These are phyloP conservation scores for Candida pini DNA, from an alignment of 805 yeast genomes.

Conservation along the genomic window DNA sequence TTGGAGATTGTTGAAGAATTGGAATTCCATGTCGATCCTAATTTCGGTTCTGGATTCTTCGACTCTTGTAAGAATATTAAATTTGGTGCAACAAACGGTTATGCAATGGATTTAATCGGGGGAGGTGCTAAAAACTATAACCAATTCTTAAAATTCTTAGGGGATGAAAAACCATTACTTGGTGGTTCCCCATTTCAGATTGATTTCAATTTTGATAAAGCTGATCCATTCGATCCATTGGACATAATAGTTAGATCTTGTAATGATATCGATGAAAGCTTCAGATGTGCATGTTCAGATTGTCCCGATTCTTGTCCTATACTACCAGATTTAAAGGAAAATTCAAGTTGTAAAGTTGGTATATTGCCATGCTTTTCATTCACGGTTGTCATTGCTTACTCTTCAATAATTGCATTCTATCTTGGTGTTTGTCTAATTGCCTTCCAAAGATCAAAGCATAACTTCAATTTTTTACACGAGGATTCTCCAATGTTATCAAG, in stretches of 20 bases:
- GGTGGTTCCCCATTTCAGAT: constrained; percentile 98
- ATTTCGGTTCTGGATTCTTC: constrained; percentile 59
- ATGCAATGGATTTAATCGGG: constrained; percentile 93
- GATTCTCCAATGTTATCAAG: constrained; percentile 10
- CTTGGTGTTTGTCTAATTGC: constrained; percentile 6
- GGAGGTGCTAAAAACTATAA: constrained; percentile 85
- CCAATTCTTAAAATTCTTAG: constrained; percentile 78
- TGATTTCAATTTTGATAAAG: constrained; percentile 50
- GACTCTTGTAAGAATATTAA: constrained; percentile 87
- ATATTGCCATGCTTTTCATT: constrained; percentile 70
- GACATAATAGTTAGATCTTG: constrained; percentile 38
- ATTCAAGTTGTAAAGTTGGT: constrained; percentile 50
- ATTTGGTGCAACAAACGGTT: constrained; percentile 91
- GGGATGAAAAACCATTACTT: constrained; percentile 87
- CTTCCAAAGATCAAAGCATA: constrained; percentile 3
- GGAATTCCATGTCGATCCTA: constrained; percentile 52
- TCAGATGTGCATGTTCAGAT: constrained; percentile 86
- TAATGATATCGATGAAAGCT: constrained; percentile 48
- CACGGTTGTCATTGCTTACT: constrained; percentile 48
- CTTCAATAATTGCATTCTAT: constrained; percentile 12
- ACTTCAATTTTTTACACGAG: constrained; percentile 10
- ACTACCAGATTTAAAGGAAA: constrained; percentile 41
- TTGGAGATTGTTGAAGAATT: constrained; percentile 65
- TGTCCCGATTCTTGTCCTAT: constrained; percentile 77
- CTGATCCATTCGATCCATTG: constrained; percentile 24